These are phyloP conservation scores for Eucalyptus pauciflora DNA, from an alignment of 345 rosid genomes.

Conservation along the genomic window DNA sequence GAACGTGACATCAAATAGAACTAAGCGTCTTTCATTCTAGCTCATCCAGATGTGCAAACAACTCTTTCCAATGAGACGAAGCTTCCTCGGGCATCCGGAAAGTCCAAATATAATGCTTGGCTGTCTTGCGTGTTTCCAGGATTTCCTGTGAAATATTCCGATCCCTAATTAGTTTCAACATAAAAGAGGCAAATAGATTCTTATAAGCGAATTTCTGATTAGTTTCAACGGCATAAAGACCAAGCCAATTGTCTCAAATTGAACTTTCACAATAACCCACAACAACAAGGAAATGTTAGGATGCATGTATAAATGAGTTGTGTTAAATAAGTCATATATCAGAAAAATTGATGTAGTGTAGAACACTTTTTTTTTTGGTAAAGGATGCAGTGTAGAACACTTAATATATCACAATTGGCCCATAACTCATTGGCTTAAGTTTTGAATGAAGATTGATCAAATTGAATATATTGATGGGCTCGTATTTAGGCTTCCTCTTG, in stretches of 20 bases:
- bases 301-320: no score
- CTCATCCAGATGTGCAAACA: constrained; percentile 53
- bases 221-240: not conserved
- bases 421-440: no score
- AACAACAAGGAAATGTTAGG: not conserved
- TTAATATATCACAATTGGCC: no score
- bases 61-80: constrained; percentile 36
- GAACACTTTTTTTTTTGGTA: no score
- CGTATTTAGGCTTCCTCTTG: not conserved
- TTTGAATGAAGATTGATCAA: no score
- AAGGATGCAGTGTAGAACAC: no score
- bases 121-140: constrained; percentile 40
- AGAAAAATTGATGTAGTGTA: no score
- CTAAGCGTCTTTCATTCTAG: constrained; percentile 6
- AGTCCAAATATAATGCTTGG: constrained; percentile 57
- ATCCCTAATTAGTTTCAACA: not conserved
- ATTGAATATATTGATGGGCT: not conserved
- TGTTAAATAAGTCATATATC: no score
- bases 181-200: not conserved
- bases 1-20: not conserved
- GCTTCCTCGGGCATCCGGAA: constrained; percentile 69
- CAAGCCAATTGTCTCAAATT: not conserved
- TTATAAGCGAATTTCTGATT: not conserved
- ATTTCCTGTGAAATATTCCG: constrained; percentile 36
- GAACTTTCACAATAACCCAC: not conserved